phyloP scores from a whole-genome alignment of 176 grass and related monocot genomes.

The Stipa capillata region DNA sequence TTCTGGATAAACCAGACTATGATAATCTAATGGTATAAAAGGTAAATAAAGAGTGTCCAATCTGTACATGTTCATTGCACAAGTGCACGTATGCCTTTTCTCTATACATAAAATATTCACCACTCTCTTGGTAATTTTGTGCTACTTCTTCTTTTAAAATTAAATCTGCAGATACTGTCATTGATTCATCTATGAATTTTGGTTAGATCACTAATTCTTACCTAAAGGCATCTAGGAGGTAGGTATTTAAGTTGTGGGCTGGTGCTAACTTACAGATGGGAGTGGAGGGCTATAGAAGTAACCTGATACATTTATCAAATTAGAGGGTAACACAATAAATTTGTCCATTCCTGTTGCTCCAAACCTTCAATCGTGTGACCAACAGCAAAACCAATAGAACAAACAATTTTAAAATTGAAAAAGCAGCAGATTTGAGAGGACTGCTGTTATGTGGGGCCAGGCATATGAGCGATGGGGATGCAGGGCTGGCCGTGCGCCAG shows the following conservation, averaged over 20 bases:
- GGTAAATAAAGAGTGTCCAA: background rate
- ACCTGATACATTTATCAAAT: background rate
- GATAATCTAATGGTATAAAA: background rate
- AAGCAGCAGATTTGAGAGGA: background rate
- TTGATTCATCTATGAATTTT: background rate
- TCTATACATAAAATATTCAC: too few relatives aligned
- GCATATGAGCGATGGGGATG: background rate
- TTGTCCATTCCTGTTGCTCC: background rate
- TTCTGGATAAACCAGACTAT: background rate
- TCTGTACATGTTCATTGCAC: background rate
- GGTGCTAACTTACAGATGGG: background rate
- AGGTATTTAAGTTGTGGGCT: background rate
- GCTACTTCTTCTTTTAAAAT: too few relatives aligned
- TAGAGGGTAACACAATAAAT: background rate
- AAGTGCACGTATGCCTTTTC: background rate
- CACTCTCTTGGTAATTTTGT: too few relatives aligned
- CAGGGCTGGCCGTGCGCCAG: background rate
- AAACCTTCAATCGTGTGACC: background rate
- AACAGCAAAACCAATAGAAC: background rate
- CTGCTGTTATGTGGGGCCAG: background rate
- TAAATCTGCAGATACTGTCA: background rate
- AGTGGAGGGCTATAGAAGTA: background rate
- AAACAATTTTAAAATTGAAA: background rate
- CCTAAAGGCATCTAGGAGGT: background rate
- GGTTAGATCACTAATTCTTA: background rate